Percentiles rank a stretch among this genome's conserved stretches.
These are phyloP conservation scores for Solanum lycopersicoides DNA, from an alignment of 257 asterid species.

Conservation along the genomic window DNA sequence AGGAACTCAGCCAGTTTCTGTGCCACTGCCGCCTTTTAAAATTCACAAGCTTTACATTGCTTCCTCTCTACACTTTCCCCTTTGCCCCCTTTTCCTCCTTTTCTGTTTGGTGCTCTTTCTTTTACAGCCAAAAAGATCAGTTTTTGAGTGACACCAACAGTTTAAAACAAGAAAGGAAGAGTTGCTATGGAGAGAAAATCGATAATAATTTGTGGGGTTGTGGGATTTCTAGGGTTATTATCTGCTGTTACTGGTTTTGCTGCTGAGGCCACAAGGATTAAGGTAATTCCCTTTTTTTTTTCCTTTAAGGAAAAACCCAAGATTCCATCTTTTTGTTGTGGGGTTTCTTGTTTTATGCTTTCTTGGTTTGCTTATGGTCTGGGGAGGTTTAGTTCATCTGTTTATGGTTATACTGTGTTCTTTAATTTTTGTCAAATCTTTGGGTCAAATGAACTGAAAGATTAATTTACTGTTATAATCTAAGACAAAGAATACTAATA, in stretches of 20 bases:
- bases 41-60: neutral
- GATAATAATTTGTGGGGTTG: conserved; percentile 37
- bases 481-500: neutral
- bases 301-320: neutral
- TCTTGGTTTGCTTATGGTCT: neutral
- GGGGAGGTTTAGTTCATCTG: neutral
- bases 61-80: neutral
- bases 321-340: neutral
- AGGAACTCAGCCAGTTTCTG: neutral
- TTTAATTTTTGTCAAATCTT: neutral
- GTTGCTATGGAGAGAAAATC: conserved; percentile 45
- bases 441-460: neutral
- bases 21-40: neutral
- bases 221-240: conserved; percentile 52
- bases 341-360: neutral
- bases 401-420: neutral
- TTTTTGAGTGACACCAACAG: neutral
- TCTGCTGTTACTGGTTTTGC: conserved; percentile 75
- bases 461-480: neutral
- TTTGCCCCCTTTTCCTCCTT: neutral
- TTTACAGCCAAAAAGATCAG: neutral
- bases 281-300: conserved; percentile 17
- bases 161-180: neutral
- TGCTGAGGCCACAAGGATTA: conserved; percentile 66
- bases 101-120: neutral